Base-by-base conservation (phyloP, 2,329 filamentous ascomycete genomes). In the Fusarium sambucinum region DNA sequence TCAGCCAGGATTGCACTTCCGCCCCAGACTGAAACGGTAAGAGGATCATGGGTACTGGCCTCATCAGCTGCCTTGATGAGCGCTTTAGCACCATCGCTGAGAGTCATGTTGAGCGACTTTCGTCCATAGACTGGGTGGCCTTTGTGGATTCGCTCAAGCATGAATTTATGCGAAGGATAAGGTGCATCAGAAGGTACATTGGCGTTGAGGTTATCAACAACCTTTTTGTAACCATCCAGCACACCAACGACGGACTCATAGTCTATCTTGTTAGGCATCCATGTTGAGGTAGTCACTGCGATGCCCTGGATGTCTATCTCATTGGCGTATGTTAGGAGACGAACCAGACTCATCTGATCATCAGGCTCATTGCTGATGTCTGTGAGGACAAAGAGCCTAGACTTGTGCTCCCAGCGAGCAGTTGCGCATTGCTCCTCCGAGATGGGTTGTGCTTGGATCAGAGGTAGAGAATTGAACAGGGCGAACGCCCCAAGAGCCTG, bases 11-110 rank as follows among this genome's bases (percentile, higher is more conserved):
- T 80, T 51, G 86, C 86, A 17, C 82, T 79, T 23, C 85, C 85
- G 3, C 84, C 85, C 85, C 85, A 87, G 59, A 79, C 78, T 0
- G 86, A 79, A 2, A 86, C 74, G 77, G 82, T 86, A 1, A 87
- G 78, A 4, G 83, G 83, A 1, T 84, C 61, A 0, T 52, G 32
- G 3, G 6, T 41, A 6, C 65, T 55, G 0, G 61, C 25, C 11
- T 59, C 35, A 1, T 63, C 53, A 3, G 77, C 38, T 2, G 69
- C 63, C 8, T 76, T 58, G 3, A 79, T 77, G 1, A 87, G 80
- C 0, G 84, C 76, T 29, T 82, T 70, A 0, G 76, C 80, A 14
- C 82, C 84, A 10, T 76, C 75, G 11, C 75, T 78, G 0, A 60
- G 1, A 5, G 33, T 50, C 21, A 65, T 46, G 6, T 65, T 61